Evolutionary conservation across 495 filamentous ascomycete genomes (phyloP).

Genomic region (Hypoxylon trugodes): DNA sequence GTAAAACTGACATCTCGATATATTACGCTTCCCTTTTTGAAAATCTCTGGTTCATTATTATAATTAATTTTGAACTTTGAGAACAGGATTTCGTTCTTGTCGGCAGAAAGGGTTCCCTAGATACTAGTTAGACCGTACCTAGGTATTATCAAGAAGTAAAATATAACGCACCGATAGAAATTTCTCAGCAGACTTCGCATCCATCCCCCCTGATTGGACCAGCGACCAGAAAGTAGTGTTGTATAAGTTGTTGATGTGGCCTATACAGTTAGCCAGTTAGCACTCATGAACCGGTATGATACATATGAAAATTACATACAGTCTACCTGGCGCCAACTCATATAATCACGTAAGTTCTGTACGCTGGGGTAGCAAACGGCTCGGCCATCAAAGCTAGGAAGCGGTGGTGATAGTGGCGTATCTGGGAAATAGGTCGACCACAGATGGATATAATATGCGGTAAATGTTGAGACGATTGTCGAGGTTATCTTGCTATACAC

Average conservation of each 20-base stretch:
- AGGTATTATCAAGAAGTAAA: neutral
- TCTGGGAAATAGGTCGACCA: constrained; percentile 82
- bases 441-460: constrained; percentile 84
- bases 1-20: constrained; percentile 75
- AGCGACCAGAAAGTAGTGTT: constrained; percentile 97
- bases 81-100: constrained; percentile 97
- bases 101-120: constrained; percentile 79
- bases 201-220: constrained; percentile 78
- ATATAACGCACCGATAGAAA: constrained; percentile 67
- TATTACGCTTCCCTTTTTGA: constrained; percentile 89
- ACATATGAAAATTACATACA: constrained; percentile 66
- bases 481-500: constrained; percentile 81
- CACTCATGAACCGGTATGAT: neutral
- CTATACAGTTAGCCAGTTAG: constrained; percentile 54
- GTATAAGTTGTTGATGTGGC: constrained; percentile 97
- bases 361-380: constrained; percentile 86
- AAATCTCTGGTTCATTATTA: constrained; percentile 92
- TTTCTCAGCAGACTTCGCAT: constrained; percentile 78
- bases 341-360: constrained; percentile 86
- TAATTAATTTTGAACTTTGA: constrained; percentile 92
- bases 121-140: constrained; percentile 15
- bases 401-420: constrained; percentile 69
- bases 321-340: constrained; percentile 97
- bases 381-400: constrained; percentile 91
- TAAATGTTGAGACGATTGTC: constrained; percentile 91